Base-by-base conservation (phyloP, 352 stramenopile genomes). In the Phytopythium vexans region DNA sequence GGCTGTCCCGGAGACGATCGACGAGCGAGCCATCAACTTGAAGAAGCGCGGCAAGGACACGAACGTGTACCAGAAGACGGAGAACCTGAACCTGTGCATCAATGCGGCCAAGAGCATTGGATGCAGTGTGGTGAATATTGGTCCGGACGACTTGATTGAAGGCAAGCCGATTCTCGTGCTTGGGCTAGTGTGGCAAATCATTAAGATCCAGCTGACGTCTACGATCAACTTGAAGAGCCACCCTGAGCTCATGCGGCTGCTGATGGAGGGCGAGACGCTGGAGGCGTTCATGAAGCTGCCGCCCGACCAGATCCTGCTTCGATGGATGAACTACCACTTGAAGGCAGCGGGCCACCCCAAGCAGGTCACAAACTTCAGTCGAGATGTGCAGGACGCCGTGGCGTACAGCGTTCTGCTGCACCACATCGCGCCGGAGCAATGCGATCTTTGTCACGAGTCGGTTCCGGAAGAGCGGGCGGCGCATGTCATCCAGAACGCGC, bases 251-350 rank as follows among this genome's bases (percentile, higher is more conserved):
- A 88, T 97, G 62, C 79, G 83, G 2, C 69, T 96, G 54, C 54
- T 96, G 31, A 49, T 92, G 2, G 85, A 93, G 15, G 85, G 82
- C n/a, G 92, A 98, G 58, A 86, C 78, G 38, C 70, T 97, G 11
- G 82, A 96, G 45, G 78, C 73, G 46, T 93, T 98, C 27, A 90
- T 97, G 72, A 89, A 94, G 65, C 73, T 98, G 4, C 86, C 83
- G 27, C 88, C 90, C 1, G 91, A 98, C 49, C 77, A 93, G 43
- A 97, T 97, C 44, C 54, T 98, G 49, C 64, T 98, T 49, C 86
- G 92, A 40, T 98, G 92, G 92, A 82, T 98, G 68, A 98, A 98
- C 63, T 97, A 97, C 60, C 92, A 98, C 62, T 65, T 98, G 12
- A 80, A 81, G 56, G 80, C 78, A 36, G 81, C 80, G 8, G 76